Evolutionary conservation across 108 stramenopile genomes (phyloP).

Genomic region (Cylindrotheca fusiformis): DNA sequence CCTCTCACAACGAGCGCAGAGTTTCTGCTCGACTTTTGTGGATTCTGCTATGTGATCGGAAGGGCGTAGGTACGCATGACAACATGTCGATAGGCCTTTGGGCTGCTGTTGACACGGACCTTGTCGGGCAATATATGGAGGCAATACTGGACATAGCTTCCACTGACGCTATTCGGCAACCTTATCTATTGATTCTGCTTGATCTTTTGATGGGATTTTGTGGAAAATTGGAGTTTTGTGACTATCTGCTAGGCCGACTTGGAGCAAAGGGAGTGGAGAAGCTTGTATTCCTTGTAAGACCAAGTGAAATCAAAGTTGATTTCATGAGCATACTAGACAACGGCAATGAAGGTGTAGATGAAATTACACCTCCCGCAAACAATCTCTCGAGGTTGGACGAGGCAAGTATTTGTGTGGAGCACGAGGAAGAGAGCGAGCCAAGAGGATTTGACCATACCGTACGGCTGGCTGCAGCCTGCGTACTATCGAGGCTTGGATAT

Average conservation of each 20-base stretch:
- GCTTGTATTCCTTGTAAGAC: constrained; percentile 17
- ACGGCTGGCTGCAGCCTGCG: constrained; percentile 22
- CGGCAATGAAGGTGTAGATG: background rate
- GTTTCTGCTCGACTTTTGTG: constrained; percentile 5
- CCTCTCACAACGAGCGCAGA: too few species aligned
- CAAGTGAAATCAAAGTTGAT: constrained; percentile 21
- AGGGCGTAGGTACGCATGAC: constrained; percentile 12
- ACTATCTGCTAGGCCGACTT: background rate
- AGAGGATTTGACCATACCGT: constrained; percentile 17
- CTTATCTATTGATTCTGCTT: constrained; percentile 11
- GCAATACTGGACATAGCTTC: constrained; percentile 2
- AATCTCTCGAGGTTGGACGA: constrained; percentile 28
- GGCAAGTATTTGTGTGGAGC: constrained; percentile 30
- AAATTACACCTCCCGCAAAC: constrained; percentile 25
- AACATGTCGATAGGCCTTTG: constrained; percentile 27
- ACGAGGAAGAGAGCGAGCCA: constrained; percentile 8
- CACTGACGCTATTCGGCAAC: constrained; percentile 11
- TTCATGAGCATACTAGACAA: background rate
- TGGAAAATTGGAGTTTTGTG: background rate
- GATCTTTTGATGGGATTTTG: constrained; percentile 15
- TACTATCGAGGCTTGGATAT: constrained; percentile 24
- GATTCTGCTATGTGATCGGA: constrained; percentile 16
- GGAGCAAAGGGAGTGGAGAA: constrained; percentile 16
- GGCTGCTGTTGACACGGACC: constrained; percentile 11
- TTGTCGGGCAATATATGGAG: background rate